Percentiles rank a stretch among this genome's conserved stretches.
Conservation (phyloP, 1,139 yeast genomes). For the Candida tropicalis region DNA sequence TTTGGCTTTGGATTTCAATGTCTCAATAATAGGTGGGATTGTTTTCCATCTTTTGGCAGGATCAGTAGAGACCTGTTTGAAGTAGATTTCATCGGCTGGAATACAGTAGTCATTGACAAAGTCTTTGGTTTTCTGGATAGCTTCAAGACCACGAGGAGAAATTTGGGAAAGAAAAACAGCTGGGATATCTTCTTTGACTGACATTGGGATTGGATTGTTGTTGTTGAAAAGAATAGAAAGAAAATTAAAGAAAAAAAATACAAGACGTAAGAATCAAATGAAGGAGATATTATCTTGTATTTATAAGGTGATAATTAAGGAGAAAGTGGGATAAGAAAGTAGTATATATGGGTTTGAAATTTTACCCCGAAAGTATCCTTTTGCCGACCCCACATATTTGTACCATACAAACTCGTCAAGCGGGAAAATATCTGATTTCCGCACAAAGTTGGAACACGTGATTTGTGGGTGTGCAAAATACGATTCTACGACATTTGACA, state of each 20-base stretch:
- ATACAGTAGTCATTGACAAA: slow-evolving; percentile 63
- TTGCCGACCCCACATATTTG: slow-evolving; percentile 3
- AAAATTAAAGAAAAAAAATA: not conserved
- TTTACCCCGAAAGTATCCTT: slow-evolving; percentile 1
- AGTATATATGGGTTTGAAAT: not conserved
- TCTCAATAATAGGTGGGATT: slow-evolving; percentile 55
- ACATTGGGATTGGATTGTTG: slow-evolving; percentile 19
- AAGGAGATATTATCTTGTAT: not conserved
- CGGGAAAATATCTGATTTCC: slow-evolving; percentile 3
- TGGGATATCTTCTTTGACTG: slow-evolving; percentile 46
- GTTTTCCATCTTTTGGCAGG: slow-evolving; percentile 51
- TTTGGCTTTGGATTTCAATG: slow-evolving; percentile 57
- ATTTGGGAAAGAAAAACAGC: slow-evolving; percentile 46
- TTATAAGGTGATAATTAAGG: slow-evolving; percentile 1
- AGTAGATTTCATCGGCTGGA: slow-evolving; percentile 57
- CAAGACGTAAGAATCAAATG: not conserved
- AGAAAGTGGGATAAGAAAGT: not conserved
- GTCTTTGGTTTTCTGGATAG: slow-evolving; percentile 49
- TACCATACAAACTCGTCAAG: not conserved
- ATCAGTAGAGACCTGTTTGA: slow-evolving; percentile 40
- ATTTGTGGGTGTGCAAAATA: not conserved
- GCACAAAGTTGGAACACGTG: not conserved
- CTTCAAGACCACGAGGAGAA: slow-evolving; percentile 53
- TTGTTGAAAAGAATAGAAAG: not conserved
- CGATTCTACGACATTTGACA: not conserved